Base-by-base conservation (phyloP, 176 grass and related monocot species). In the Triticum aestivum region DNA sequence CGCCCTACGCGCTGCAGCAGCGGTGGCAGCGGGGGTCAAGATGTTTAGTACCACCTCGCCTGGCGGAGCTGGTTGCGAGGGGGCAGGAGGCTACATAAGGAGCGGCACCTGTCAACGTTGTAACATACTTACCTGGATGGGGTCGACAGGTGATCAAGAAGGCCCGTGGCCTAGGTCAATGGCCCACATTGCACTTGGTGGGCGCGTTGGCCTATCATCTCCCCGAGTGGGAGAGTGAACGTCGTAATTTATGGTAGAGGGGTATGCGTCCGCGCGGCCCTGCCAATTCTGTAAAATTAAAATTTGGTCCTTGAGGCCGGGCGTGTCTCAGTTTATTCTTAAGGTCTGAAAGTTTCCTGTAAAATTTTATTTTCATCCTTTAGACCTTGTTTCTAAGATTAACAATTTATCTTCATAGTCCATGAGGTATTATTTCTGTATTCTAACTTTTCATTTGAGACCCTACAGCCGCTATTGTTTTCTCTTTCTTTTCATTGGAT, bases 211-310 rank as follows among this genome's bases (percentile, higher is more conserved):
- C 20, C n/a, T 83, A 79, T 74, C 66, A 90, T 90, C 89, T 90
- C 32, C 80, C 13, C 4, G 61, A 87, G 79, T 27, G 66, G 80
- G 79, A 90, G 84, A 93, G 73, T 90, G 89, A 87, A 88, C 79
- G 82, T 93, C 82, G 26, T 90, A 92, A 96, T 93, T 96, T 93
- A 82, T 93, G 87, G 0, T n/a, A 38, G 87, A 88, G 79, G 85
- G 87, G 89, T 93, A 96, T 82, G 94, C 82, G 89, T 96, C 13
- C 91, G 89, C 89, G 91, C 91, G 91, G 85, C 83, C 88, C 75
- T 75, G 61, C 67, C 61, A 92, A 65, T 26, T 26, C 26, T 26
- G 26, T 1, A 0, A 70, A 77, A 30, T 18, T 38, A 69, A 77
- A 34, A 0, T 65, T 70, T 29, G 1, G 69, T 41, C 34, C 67